These are phyloP conservation scores for Coprinopsis cinerea DNA, from an alignment of 768 basidiomycete genomes.

Conservation along the genomic window DNA sequence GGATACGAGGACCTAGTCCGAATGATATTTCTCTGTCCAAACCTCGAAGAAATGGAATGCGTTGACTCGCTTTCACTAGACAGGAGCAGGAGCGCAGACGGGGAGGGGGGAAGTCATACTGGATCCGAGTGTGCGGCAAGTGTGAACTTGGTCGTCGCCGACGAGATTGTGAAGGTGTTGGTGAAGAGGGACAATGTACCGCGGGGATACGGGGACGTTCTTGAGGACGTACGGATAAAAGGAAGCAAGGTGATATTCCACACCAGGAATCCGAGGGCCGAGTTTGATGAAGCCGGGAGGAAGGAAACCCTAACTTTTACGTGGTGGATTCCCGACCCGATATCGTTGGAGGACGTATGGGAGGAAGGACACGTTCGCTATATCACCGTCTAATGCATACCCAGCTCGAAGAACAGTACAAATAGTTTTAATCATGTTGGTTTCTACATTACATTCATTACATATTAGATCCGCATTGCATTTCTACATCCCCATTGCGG, in stretches of 20 bases:
- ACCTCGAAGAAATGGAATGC: slow-evolving; percentile 6
- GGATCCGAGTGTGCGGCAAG: not conserved
- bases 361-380: no score
- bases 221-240: not conserved
- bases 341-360: no score
- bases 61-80: not conserved
- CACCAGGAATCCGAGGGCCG: not conserved
- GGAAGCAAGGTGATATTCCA: not conserved
- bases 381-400: no score
- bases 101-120: no score
- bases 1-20: slow-evolving; percentile 7
- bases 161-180: not conserved
- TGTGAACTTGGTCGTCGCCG: not conserved
- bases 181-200: not conserved
- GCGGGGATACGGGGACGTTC: not conserved
- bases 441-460: no score
- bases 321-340: no score
- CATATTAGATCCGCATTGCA: no score
- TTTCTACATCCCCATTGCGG: not conserved
- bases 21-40: slow-evolving; percentile 3
- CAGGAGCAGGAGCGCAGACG: not conserved
- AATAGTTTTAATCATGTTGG: no score
- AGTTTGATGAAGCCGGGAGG: not conserved
- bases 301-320: not conserved
- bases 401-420: no score